Conservation (phyloP, 2,329 filamentous ascomycete species). For the Ophiostoma sp. region DNA sequence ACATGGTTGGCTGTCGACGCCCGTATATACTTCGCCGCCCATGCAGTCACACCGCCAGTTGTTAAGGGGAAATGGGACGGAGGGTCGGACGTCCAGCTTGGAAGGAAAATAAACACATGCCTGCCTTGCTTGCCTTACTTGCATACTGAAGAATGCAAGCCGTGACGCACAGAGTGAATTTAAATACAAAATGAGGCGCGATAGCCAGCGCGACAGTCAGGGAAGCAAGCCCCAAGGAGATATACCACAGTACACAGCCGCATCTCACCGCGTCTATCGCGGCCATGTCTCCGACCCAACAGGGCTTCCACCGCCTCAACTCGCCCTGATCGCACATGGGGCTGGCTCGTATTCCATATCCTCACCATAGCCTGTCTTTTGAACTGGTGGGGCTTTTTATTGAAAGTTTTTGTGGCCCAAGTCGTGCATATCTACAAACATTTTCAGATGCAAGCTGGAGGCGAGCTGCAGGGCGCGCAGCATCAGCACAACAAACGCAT, state of each 20-base stretch:
- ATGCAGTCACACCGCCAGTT: neutral
- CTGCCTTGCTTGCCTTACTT: neutral
- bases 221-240: neutral
- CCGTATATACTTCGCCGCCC: neutral
- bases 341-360: neutral
- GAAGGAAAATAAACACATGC: neutral
- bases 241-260: neutral
- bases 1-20: neutral
- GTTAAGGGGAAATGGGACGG: neutral
- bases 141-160: neutral
- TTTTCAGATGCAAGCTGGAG: neutral
- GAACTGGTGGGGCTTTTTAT: neutral
- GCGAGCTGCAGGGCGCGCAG: neutral
- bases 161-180: neutral
- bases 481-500: neutral
- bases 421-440: neutral
- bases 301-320: neutral
- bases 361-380: neutral
- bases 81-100: neutral
- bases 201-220: neutral
- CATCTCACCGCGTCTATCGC: conserved; percentile 5
- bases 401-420: neutral
- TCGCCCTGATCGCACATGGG: neutral
- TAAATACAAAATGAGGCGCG: neutral
- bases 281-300: neutral